Conservation (phyloP, 768 basidiomycete genomes). For the Tricholoma bakamatsutake region DNA sequence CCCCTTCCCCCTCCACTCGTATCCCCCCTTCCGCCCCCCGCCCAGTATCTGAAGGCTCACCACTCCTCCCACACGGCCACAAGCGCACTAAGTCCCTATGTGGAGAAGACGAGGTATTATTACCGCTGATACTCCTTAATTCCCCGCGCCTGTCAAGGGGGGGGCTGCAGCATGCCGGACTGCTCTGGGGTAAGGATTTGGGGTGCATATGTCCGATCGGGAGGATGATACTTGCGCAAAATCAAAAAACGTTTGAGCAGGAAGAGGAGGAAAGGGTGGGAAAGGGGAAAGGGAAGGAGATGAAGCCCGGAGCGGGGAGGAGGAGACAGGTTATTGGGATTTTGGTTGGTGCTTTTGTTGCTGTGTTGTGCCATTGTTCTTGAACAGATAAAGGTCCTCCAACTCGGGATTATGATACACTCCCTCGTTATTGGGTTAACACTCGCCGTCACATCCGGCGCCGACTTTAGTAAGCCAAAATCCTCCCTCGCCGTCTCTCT, state of each 20-base stretch:
- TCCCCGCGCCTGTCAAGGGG: conserved; percentile 16
- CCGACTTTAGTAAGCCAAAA: conserved; percentile 59
- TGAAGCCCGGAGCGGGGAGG: conserved; percentile 36
- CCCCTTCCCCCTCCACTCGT: conserved; percentile 1
- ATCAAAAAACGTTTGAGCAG: not conserved
- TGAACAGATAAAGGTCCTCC: conserved; percentile 50
- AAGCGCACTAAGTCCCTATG: conserved; percentile 12
- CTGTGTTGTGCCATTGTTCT: not conserved
- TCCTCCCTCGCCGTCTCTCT: not conserved
- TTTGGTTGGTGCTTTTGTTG: conserved; percentile 35
- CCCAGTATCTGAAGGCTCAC: conserved; percentile 3
- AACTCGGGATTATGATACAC: conserved; percentile 83
- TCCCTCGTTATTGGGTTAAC: conserved; percentile 79
- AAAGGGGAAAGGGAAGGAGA: conserved; percentile 5
- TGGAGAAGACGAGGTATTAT: conserved; percentile 8
- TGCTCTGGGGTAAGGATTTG: conserved; percentile 12
- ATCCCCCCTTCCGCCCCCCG: not conserved
- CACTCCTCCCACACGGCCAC: conserved; percentile 3
- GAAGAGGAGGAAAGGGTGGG: not conserved
- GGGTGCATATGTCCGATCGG: conserved; percentile 14
- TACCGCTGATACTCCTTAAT: conserved; percentile 15
- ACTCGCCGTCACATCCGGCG: conserved; percentile 59
- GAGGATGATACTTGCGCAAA: not conserved
- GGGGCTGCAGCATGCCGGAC: conserved; percentile 7
- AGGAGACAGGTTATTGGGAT: conserved; percentile 70